These are phyloP conservation scores for Camptophora hylomeconis DNA, from an alignment of 2,329 filamentous ascomycete species.

Conservation along the genomic window DNA sequence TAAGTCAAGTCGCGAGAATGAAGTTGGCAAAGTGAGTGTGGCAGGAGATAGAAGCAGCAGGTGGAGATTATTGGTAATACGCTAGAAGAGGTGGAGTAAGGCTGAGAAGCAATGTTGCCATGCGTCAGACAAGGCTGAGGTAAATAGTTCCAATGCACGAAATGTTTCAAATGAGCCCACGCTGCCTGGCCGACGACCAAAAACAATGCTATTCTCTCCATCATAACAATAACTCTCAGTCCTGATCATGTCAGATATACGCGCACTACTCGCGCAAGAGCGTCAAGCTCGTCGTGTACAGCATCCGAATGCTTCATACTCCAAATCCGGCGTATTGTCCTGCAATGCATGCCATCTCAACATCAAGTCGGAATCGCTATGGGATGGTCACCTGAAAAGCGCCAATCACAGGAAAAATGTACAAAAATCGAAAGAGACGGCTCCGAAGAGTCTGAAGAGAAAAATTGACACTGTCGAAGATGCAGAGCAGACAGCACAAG, in stretches of 20 bases:
- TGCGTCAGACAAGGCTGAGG: not conserved
- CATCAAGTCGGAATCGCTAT: slow-evolving; percentile 53
- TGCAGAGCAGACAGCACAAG: slow-evolving; percentile 12
- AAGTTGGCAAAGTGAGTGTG: too few species aligned
- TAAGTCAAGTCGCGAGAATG: too few species aligned
- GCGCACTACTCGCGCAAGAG: slow-evolving; percentile 66
- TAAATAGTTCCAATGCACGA: not conserved
- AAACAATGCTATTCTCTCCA: slow-evolving; percentile 1
- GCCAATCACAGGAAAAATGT: slow-evolving; percentile 31
- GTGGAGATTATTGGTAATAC: too few species aligned
- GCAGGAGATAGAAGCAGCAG: too few species aligned
- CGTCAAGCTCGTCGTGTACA: slow-evolving; percentile 60
- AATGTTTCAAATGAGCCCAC: not conserved
- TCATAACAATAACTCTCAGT: too few species aligned
- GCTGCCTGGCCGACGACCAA: not conserved
- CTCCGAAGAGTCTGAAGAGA: slow-evolving; percentile 37
- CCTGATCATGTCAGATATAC: slow-evolving; percentile 60
- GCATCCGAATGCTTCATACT: slow-evolving; percentile 56
- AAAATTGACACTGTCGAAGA: slow-evolving; percentile 35
- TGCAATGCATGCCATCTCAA: slow-evolving; percentile 54
- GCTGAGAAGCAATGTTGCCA: not conserved
- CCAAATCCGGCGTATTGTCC: slow-evolving; percentile 51
- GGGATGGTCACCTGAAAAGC: slow-evolving; percentile 50
- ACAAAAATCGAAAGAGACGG: slow-evolving; percentile 21
- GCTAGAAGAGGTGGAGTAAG: not conserved